Base-by-base conservation (phyloP, 2,329 filamentous ascomycete genomes). In the Fusarium globosum region DNA sequence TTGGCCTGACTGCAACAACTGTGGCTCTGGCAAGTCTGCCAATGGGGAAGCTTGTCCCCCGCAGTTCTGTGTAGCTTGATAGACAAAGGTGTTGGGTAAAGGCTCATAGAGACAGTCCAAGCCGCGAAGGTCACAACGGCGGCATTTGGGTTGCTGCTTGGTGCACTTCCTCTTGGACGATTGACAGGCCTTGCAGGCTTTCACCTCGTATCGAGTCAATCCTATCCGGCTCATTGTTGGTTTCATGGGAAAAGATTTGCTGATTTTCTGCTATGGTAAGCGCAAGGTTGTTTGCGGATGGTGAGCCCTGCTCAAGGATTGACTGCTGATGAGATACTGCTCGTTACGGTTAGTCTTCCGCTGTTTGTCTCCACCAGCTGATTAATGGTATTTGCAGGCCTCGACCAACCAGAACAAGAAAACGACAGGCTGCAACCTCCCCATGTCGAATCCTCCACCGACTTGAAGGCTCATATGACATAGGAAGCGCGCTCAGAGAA, bases 31-130 rank as follows among this genome's bases (percentile, higher is more conserved):
- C 1, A 38, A 26, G 33, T 3, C 13, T 7, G 3, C 41, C 11
- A 14, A 18, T 1, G 35, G 2, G 5, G 28, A 23, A 2, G 48
- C n/a, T 13, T 55, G 57, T 4, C 5, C n/a, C 0, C 7, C 18
- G 6, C 4, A 36, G 7, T 35, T 18, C 4, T 59, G 42, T 23
- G 51, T 21, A 16, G 64, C 42, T 15, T 58, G 60, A 8, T 72
- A 72, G 21, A 72, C 13, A 26, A 72, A 39, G 38, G 45, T 73
- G 4, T 53, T 59, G 39, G 60, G 69, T n/a, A 41, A 35, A 12
- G 61, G 52, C 26, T 67, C 65, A 35, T 80, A 81, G 1, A 78
- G 53, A 41, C 73, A 75, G 11, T 45, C 14, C 41, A 75, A n/a
- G 21, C 55, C 65, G 18, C 68, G 72, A n/a, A 66, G 52, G 9